phyloP scores from a whole-genome alignment of 1,284 basidiomycete species.

The Afroboletus lepidellus region DNA sequence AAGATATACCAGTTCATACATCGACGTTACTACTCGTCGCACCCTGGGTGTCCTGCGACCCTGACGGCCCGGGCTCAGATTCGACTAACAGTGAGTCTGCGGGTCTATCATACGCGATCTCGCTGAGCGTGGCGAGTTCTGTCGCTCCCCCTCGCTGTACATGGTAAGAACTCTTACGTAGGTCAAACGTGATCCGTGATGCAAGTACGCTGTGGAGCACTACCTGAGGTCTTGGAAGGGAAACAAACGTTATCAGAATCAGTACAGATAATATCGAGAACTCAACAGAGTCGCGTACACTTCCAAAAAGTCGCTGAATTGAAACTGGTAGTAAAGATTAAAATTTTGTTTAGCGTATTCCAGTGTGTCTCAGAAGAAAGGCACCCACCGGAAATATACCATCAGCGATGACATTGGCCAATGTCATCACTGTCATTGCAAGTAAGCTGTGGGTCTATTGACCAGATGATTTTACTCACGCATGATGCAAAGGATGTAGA shows the following conservation, averaged over 20 bases:
- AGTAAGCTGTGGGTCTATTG: neutral
- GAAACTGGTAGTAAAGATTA: conserved; percentile 3
- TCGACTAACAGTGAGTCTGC: neutral
- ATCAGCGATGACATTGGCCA: conserved; percentile 15
- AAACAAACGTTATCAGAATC: neutral
- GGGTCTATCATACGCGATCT: neutral
- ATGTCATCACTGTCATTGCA: conserved; percentile 10
- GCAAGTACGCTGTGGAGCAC: conserved; percentile 14
- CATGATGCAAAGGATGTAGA: conserved; percentile 6
- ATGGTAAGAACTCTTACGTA: conserved; percentile 5
- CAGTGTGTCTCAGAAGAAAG: too few relatives aligned
- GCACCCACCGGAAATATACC: conserved; percentile 13
- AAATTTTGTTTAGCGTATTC: neutral
- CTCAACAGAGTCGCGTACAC: neutral
- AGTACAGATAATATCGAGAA: neutral
- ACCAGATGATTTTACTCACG: conserved; percentile 3
- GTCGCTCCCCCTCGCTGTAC: neutral
- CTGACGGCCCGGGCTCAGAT: neutral
- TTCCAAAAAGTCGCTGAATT: conserved; percentile 5
- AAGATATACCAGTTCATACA: too few relatives aligned
- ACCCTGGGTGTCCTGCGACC: neutral
- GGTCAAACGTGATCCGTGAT: conserved; percentile 15
- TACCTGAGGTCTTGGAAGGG: conserved; percentile 7
- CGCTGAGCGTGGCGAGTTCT: neutral
- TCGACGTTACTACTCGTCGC: neutral